These are phyloP conservation scores for Cercospora sp. DNA, from an alignment of 2,329 filamentous ascomycete species.

Conservation along the genomic window DNA sequence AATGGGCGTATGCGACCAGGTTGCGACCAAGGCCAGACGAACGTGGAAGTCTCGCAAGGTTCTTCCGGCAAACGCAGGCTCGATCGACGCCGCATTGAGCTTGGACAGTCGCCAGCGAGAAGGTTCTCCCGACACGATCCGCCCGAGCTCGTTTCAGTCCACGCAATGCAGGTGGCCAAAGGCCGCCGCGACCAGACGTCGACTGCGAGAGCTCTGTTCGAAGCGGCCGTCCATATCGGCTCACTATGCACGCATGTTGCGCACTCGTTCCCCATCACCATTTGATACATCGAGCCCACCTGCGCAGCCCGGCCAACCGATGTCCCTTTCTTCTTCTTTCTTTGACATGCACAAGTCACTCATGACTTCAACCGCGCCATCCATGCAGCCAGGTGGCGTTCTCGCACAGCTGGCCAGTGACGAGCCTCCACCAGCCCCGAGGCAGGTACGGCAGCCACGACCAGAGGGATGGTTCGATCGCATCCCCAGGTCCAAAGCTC, in stretches of 20 bases:
- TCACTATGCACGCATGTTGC: conserved; percentile 63
- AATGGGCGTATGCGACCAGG: conserved; percentile 63
- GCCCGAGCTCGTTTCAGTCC: conserved; percentile 38
- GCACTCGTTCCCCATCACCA: conserved; percentile 61
- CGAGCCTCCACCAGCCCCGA: conserved; percentile 21
- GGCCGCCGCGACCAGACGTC: conserved; percentile 58
- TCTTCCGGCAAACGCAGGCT: conserved; percentile 30
- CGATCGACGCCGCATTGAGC: conserved; percentile 30
- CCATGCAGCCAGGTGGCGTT: conserved; percentile 53
- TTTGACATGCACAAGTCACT: conserved; percentile 54
- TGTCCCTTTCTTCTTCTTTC: conserved; percentile 38
- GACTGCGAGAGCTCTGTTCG: conserved; percentile 61
- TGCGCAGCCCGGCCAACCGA: conserved; percentile 31
- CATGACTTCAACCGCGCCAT: conserved; percentile 52
- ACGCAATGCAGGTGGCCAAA: conserved; percentile 55
- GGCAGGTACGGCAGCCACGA: conserved; percentile 28
- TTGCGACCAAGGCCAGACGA: conserved; percentile 61
- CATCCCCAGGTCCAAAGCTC: conserved; percentile 48
- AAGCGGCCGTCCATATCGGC: conserved; percentile 62
- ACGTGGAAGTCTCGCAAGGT: conserved; percentile 56
- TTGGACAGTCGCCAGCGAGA: conserved; percentile 26
- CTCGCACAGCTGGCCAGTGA: conserved; percentile 48
- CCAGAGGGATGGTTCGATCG: conserved; percentile 45
- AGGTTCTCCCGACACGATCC: conserved; percentile 48
- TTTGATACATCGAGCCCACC: conserved; percentile 45